Base-by-base conservation (phyloP, 2,329 filamentous ascomycete species). In the Fusarium goolgardi region DNA sequence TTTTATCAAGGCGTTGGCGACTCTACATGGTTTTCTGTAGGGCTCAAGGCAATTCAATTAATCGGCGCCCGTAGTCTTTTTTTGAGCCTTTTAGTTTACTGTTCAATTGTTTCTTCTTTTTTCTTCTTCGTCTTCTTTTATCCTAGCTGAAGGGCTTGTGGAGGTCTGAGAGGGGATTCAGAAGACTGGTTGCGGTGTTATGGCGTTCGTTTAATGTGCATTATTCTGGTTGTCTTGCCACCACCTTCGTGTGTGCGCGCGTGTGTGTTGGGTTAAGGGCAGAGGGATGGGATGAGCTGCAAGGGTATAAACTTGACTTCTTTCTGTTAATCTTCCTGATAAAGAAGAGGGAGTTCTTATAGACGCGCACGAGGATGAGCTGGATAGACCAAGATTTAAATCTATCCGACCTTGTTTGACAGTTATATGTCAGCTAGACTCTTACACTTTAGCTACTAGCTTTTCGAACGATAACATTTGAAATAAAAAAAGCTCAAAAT, bases 121-220 rank as follows among this genome's bases (percentile, higher is more conserved):
- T 39, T 39, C n/a, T 39, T 39, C 11, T 7, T 37, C 10, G 20
- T 34, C 32, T 45, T 49, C 32, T 31, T n/a, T 45, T 31, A 56
- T 34, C 37, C 16, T 45, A 27, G 41, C 34, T 41, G 52, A 44
- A 55, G 27, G 56, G 45, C 29, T 54, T 41, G 44, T 27, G 35
- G 29, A 43, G 45, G 13, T 31, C 37, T 39, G 12, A 37, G 56
- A 52, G 50, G 54, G 43, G 21, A 10, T 50, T 16, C 47, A 51
- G 44, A 63, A 66, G 65, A 69, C 51, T 37, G 65, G 65, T 53
- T 51, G 57, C 34, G 61, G 65, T 49, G 65, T 57, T 34, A 44
- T 13, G 65, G 65, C 45, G 65, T 63, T 55, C 40, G 25, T 54
- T 67, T 54, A 27, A 51, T 20, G n/a, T 51, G 44, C 21, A 51